Evolutionary conservation across 1,284 basidiomycete species (phyloP).

Genomic region (Malassezia furfur): DNA sequence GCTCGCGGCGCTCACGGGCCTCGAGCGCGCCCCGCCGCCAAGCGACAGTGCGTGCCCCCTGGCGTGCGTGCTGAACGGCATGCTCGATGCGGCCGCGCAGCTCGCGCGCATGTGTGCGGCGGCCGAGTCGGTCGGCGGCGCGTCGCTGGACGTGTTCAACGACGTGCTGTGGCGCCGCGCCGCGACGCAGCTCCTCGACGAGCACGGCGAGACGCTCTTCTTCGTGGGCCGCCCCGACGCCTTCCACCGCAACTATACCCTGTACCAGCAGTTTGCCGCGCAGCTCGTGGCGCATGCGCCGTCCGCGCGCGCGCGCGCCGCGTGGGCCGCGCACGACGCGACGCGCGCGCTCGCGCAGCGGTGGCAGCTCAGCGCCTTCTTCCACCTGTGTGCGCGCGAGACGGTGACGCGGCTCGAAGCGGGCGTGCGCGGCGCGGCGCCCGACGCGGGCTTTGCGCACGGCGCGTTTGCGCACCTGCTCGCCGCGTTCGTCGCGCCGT

Average conservation of each 20-base stretch:
- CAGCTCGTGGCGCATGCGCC: constrained; percentile 73
- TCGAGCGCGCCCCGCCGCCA: background rate
- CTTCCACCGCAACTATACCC: constrained; percentile 69
- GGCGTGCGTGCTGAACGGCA: constrained; percentile 1
- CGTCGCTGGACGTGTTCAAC: constrained; percentile 25
- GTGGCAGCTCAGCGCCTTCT: constrained; percentile 95
- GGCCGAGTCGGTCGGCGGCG: constrained; percentile 7
- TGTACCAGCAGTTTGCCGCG: constrained; percentile 73
- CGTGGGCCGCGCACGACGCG: constrained; percentile 56
- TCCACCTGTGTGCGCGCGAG: constrained; percentile 94
- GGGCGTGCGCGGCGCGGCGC: background rate
- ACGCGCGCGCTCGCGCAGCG: constrained; percentile 67
- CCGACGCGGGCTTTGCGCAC: constrained; percentile 11
- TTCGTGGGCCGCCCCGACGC: constrained; percentile 80
- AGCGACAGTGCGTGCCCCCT: background rate
- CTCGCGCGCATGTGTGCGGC: background rate
- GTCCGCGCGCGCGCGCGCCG: constrained; percentile 49
- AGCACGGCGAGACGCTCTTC: constrained; percentile 72
- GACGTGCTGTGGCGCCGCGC: constrained; percentile 81
- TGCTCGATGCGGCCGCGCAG: background rate
- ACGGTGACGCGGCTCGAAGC: constrained; percentile 54
- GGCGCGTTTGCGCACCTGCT: constrained; percentile 13
- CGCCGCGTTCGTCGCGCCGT: constrained; percentile 24
- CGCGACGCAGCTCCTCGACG: constrained; percentile 66
- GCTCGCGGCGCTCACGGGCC: too few relatives aligned